Evolutionary conservation across 2,329 filamentous ascomycete genomes (phyloP).

Genomic region (Apiospora aurea): DNA sequence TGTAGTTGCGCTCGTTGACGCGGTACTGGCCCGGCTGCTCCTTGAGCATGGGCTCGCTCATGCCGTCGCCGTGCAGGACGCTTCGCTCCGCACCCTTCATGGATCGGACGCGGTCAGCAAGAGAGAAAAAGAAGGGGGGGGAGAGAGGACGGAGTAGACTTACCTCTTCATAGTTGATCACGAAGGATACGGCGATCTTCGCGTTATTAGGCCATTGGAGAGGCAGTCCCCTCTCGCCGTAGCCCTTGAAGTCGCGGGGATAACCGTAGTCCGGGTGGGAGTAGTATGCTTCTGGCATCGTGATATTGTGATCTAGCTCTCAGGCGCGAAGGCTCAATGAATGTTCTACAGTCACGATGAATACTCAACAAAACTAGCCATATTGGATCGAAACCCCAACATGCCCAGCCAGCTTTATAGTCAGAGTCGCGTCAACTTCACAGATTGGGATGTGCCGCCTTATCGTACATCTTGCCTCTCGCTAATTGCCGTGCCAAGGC

Average conservation of each 20-base stretch:
- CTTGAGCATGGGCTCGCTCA: constrained; percentile 46
- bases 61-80: constrained; percentile 47
- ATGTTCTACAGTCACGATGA: not conserved
- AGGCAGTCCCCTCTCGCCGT: constrained; percentile 48
- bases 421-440: not conserved
- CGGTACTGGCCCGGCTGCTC: constrained; percentile 48
- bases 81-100: constrained; percentile 35
- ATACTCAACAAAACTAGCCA: not conserved
- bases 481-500: not conserved
- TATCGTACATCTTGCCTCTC: constrained; percentile 1
- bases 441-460: not conserved
- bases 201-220: constrained; percentile 49
- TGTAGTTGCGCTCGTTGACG: constrained; percentile 53
- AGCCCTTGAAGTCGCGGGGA: constrained; percentile 46
- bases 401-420: not conserved
- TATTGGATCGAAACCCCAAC: not conserved
- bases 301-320: not conserved
- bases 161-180: constrained; percentile 55
- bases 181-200: constrained; percentile 53
- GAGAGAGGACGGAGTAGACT: not conserved
- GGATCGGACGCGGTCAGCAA: too few species aligned
- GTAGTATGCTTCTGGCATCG: constrained; percentile 40
- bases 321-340: not conserved
- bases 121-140: too few species aligned
- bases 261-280: constrained; percentile 41